Percentiles rank a stretch among this genome's conserved stretches.
phyloP scores from a whole-genome alignment of 495 filamentous ascomycete species.

The Pyrenula aspistea region DNA sequence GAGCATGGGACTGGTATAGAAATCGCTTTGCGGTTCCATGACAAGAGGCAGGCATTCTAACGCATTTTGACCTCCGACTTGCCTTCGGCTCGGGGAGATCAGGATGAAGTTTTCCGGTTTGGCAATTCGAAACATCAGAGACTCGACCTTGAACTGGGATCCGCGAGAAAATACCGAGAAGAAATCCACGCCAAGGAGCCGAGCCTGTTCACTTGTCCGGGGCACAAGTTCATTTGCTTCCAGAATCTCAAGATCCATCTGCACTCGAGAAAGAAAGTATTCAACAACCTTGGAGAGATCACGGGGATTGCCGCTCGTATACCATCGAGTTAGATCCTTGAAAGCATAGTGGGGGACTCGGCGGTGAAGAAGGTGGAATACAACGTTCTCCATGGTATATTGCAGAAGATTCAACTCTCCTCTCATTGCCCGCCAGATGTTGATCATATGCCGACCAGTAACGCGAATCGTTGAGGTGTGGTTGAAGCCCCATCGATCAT shows the following conservation, averaged over 20 bases:
- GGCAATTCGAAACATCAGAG: conserved; percentile 95
- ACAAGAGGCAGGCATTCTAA: conserved; percentile 90
- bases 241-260: conserved; percentile 79
- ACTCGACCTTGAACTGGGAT: conserved; percentile 97
- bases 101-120: conserved; percentile 93
- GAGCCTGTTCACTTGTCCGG: conserved; percentile 87
- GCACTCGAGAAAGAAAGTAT: conserved; percentile 66
- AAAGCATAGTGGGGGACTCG: conserved; percentile 83
- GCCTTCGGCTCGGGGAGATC: conserved; percentile 77
- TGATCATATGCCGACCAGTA: conserved; percentile 90
- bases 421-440: conserved; percentile 94
- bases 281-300: conserved; percentile 65
- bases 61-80: conserved; percentile 89
- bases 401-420: conserved; percentile 80
- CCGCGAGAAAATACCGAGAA: conserved; percentile 88
- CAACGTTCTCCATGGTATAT: conserved; percentile 95
- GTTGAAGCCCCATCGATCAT: conserved; percentile 85
- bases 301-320: conserved; percentile 48
- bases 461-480: conserved; percentile 77
- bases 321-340: conserved; percentile 70
- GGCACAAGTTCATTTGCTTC: conserved; percentile 82
- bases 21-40: conserved; percentile 94
- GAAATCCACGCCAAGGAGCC: conserved; percentile 89
- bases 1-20: conserved; percentile 80
- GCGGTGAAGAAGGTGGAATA: conserved; percentile 82